Evolutionary conservation across 2,329 filamentous ascomycete species (phyloP), one percentile per base, ranked within the genome.

Genomic region (Xylariaceae sp.): DNA sequence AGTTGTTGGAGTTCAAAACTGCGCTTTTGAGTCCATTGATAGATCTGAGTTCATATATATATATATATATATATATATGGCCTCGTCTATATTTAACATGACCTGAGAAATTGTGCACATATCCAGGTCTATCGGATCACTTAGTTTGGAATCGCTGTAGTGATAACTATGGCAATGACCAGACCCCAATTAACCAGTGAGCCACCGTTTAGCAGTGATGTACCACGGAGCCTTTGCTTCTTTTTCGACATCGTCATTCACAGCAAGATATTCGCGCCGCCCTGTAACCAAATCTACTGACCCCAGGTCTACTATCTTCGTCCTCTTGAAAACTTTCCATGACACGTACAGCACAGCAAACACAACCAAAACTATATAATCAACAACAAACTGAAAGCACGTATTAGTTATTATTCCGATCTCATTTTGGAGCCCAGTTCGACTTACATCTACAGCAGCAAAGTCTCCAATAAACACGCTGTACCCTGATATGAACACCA

Each of bases 401-500:
- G 22, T 28, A 7, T 28, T 28, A 28, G 7, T 28, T 28, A 28
- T 7, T 28, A 7, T 28, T 28, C 22, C 22, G 7, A 28, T 5
- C 22, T 28, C 22, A n/a, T n/a, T n/a, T n/a, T n/a, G n/a, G 22
- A 7, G 22, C 4, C 22, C 22, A 7, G 7, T 28, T 28, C 22
- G 22, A 28, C 22, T 28, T 28, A 28, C 22, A 46, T 62, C 61
- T 6, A 63, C 61, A 5, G 57, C 60, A 1, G 56, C 57, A 38
- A 65, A 65, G 7, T 58, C 61, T 10, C 58, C 58, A 2, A 63
- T 56, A 36, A 66, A 65, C 36, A 63, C 63, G 39, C 59, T 60
- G 31, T 65, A 66, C 11, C 64, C 64, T 6, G 61, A 64, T 17
- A 66, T 61, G 42, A 66, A 61, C 7, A 66, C 64, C 9, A 66